Evolutionary conservation across 2,329 filamentous ascomycete genomes (phyloP), one percentile per base, ranked within the genome.

Genomic region (Teratosphaeria zuluensis): DNA sequence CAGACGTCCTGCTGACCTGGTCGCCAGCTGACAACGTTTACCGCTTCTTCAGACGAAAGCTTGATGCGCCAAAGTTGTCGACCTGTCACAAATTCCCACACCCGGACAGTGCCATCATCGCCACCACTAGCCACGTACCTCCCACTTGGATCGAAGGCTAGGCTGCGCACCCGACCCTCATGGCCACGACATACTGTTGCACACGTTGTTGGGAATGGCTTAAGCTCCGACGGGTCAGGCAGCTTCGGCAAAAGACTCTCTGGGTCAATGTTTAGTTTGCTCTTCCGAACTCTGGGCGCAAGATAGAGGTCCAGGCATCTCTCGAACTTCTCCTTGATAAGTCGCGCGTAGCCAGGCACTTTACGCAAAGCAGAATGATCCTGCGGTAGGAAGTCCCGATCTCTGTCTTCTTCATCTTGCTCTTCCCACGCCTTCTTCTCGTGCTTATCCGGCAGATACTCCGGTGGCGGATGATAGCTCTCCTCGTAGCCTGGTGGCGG

Each of bases 241-340:
- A 99, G 80, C 73, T 96, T 96, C 12, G 94, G 92, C 38, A 99
- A 81, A 55, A 99, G 79, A 42, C 90, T 95, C 73, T 89, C 88
- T 2, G 94, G 94, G 68, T 99, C 94, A 69, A 99, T 97, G 75
- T 97, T 96, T 69, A 99, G 84, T 74, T 92, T 89, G 77, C 92
- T 96, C 73, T 95, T 88, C 61, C 92, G 85, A 58, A 99, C 85
- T 69, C 94, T 83, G 53, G 95, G 94, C 16, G 95, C 94, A 60
- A 99, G 82, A 73, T 99, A 99, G 19, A 99, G 81, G 75, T 99
- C 95, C 65, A 99, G 78, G 72, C 91, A 97, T 64, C 95, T 83
- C 74, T 99, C 92, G 68, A 99, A 99, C 65, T 92, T 87, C 75
- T 99, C 94, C 74, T 96, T 96, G 72, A 99, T 85, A 65, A 96